Evolutionary conservation across 1,139 yeast genomes (phyloP).

Genomic region (Taphrina confusa): DNA sequence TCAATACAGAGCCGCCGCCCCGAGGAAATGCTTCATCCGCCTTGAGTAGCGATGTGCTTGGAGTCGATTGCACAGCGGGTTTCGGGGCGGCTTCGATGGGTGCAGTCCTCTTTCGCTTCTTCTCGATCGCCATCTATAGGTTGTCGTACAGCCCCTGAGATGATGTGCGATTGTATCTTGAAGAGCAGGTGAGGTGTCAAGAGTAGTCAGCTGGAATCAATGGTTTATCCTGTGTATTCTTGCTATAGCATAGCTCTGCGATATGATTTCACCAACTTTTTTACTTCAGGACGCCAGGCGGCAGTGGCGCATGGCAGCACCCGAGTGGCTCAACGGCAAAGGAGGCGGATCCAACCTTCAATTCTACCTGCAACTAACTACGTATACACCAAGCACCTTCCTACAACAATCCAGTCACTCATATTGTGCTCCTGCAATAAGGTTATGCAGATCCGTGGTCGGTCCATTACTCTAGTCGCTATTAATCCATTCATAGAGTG

Average conservation of each 20-base stretch:
- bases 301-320: not conserved
- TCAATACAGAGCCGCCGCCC: conserved; percentile 76
- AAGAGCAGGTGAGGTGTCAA: no score
- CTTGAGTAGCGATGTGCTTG: conserved; percentile 12
- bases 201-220: no score
- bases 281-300: not conserved
- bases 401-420: no score
- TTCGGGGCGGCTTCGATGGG: not conserved
- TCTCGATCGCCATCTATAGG: conserved; percentile 24
- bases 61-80: not conserved
- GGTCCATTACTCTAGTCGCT: no score
- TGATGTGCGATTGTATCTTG: no score
- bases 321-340: conserved; percentile 3
- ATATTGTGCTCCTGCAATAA: no score
- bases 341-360: no score
- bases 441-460: no score
- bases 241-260: not conserved
- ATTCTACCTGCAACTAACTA: no score
- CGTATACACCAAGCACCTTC: no score
- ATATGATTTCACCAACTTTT: conserved; percentile 12
- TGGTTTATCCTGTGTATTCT: not conserved
- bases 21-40: conserved; percentile 77
- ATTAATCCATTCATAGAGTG: no score
- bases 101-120: conserved; percentile 29
- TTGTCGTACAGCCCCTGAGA: no score